Evolutionary conservation across 495 filamentous ascomycete species (phyloP).

Genomic region (Apodospora peruviana): DNA sequence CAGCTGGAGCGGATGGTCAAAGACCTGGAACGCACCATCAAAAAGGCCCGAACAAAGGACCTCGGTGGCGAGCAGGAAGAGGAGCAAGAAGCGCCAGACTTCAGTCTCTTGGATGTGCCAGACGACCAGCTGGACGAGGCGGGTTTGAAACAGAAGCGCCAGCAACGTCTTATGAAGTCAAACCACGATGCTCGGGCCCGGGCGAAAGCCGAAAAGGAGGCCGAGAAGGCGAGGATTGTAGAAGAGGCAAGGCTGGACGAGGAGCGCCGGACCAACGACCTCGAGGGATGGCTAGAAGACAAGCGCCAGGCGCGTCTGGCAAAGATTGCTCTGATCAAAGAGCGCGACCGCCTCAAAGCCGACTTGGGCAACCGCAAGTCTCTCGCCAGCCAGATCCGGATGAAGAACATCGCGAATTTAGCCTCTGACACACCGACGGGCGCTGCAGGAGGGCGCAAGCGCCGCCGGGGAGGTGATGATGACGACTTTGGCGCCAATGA

Average conservation of each 20-base stretch:
- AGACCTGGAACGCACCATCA: conserved; percentile 84
- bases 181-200: conserved; percentile 88
- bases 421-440: conserved; percentile 76
- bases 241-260: conserved; percentile 78
- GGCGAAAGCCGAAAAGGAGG: conserved; percentile 92
- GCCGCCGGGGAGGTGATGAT: conserved; percentile 69
- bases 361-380: conserved; percentile 95
- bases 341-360: conserved; percentile 82
- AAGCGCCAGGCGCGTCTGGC: conserved; percentile 67
- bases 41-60: conserved; percentile 84
- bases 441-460: conserved; percentile 56
- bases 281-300: conserved; percentile 82
- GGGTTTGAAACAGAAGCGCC: conserved; percentile 78
- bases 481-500: conserved; percentile 97
- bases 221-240: conserved; percentile 73
- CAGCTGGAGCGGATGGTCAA: conserved; percentile 73
- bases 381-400: conserved; percentile 88
- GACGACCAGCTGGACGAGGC: conserved; percentile 93
- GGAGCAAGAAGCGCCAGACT: conserved; percentile 72
- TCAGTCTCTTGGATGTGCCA: conserved; percentile 80
- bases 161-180: conserved; percentile 86
- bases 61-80: conserved; percentile 76
- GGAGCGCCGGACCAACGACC: conserved; percentile 75
- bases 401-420: conserved; percentile 97
- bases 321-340: conserved; percentile 80